Evolutionary conservation across 345 rosid species (phyloP), one percentile per base, ranked within the genome.

Genomic region (Hirschfeldia incana): DNA sequence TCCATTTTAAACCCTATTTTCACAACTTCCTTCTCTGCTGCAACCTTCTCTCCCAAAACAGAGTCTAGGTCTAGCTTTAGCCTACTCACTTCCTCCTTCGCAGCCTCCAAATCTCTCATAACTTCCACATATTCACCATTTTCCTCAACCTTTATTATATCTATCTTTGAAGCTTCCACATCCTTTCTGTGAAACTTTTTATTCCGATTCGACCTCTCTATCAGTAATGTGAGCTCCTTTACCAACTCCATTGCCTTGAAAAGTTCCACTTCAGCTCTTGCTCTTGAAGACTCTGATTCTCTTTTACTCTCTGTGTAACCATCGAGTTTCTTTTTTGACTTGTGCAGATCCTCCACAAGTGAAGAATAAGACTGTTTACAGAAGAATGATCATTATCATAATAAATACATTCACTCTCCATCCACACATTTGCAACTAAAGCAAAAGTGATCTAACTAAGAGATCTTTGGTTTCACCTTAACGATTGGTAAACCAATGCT

Each of bases 21-120:
- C 76, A 83, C 81, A 3, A 73, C 34, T 55, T 85, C 90, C 76
- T 77, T 87, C 85, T 81, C 89, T 0, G 83, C 88, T 53, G 3
- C 68, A 11, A 7, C 42, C 79, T 88, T 92, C 85, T 87, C 86
- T 49, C 78, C 82, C 85, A 78, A 39, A 17, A 88, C 82, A 42
- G 83, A 83, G 30, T 83, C 86, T 87, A 90, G 75, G 34, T 84
- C 89, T 76, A 94, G 83, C 92, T 90, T 94, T n/a, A 90, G 76
- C 58, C 60, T 78, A 68, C 85, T 84, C 76, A 89, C 21, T 82
- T 90, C 90, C 77, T 81, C 85, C 62, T 87, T 88, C 66, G 87
- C 86, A 36, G 55, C n/a, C 61, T 87, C 91, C 82, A 88, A 70
- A 75, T 92, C 87, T 76, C 80, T 84, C 87, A 81, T 80, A 67